These are phyloP conservation scores for Syncephalastrum sp. DNA, from an alignment of 371 early-diverging fungal species.

Conservation along the genomic window DNA sequence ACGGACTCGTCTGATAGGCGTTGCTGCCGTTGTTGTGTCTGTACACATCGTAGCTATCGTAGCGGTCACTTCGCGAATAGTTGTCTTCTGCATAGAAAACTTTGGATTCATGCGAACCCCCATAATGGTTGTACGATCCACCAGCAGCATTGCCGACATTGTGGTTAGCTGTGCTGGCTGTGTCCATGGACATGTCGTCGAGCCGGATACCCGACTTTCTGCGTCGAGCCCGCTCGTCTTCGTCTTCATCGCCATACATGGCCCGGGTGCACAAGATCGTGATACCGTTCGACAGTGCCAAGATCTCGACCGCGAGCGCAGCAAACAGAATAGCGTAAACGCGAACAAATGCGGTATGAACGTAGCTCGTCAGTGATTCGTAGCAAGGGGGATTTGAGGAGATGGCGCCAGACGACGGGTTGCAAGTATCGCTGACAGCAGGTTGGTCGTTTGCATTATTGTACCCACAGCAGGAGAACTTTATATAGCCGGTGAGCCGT, in stretches of 20 bases:
- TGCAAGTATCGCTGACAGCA: conserved; percentile 24
- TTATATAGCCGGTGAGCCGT: background rate
- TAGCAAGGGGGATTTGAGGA: conserved; percentile 29
- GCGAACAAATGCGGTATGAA: conserved; percentile 29
- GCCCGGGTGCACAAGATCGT: conserved; percentile 38
- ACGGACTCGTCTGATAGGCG: background rate
- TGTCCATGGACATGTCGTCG: conserved; percentile 43
- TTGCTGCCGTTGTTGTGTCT: conserved; percentile 10
- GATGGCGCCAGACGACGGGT: conserved; percentile 13
- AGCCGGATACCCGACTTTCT: conserved; percentile 47
- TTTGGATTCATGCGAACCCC: conserved; percentile 5
- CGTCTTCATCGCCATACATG: conserved; percentile 31
- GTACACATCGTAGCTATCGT: conserved; percentile 18
- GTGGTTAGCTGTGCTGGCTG: conserved; percentile 26
- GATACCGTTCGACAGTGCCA: conserved; percentile 43
- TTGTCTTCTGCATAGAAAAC: conserved; percentile 10
- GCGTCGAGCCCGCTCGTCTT: conserved; percentile 40
- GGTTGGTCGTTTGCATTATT: conserved; percentile 33
- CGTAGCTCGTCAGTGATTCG: conserved; percentile 18
- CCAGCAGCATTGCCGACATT: too few species aligned
- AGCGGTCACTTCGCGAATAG: conserved; percentile 2
- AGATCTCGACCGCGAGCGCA: conserved; percentile 37
- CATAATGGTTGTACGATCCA: conserved; percentile 22
- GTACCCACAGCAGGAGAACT: conserved; percentile 51
- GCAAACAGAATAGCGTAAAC: conserved; percentile 41